phyloP scores from a whole-genome alignment of 768 basidiomycete genomes.

The Psilocybe sp. region DNA sequence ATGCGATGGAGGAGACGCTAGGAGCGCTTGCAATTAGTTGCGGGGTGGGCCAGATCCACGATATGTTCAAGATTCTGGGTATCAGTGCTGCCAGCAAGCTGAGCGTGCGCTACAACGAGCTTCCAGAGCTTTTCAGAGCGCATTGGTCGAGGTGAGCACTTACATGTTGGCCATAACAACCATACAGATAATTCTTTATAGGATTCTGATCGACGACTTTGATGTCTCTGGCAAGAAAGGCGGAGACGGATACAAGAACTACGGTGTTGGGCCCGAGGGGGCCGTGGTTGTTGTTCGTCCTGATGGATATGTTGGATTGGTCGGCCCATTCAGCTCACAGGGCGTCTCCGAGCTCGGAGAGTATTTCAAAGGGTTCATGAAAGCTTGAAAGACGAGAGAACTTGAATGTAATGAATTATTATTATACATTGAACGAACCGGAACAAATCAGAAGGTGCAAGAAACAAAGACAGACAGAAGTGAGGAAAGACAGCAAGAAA shows the following conservation, averaged over 20 bases:
- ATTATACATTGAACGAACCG: conserved; percentile 12
- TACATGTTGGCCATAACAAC: background rate
- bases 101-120: conserved; percentile 38
- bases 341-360: conserved; percentile 33
- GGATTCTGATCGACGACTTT: conserved; percentile 58
- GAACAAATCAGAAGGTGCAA: background rate
- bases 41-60: conserved; percentile 24
- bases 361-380: conserved; percentile 51
- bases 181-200: conserved; percentile 18
- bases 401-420: conserved; percentile 1
- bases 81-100: conserved; percentile 37
- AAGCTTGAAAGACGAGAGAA: background rate
- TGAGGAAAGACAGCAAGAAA: background rate
- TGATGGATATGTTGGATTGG: conserved; percentile 62
- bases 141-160: conserved; percentile 60
- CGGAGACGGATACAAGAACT: conserved; percentile 54
- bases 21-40: conserved; percentile 27
- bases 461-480: background rate
- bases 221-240: conserved; percentile 42
- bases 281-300: conserved; percentile 57
- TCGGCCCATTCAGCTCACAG: conserved; percentile 40
- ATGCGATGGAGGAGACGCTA: conserved; percentile 31
- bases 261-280: conserved; percentile 45
- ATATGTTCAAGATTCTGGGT: conserved; percentile 41
- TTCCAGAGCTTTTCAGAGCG: conserved; percentile 43